Evolutionary conservation across 1,284 basidiomycete species (phyloP).

Genomic region (Cryptococcus sp.): DNA sequence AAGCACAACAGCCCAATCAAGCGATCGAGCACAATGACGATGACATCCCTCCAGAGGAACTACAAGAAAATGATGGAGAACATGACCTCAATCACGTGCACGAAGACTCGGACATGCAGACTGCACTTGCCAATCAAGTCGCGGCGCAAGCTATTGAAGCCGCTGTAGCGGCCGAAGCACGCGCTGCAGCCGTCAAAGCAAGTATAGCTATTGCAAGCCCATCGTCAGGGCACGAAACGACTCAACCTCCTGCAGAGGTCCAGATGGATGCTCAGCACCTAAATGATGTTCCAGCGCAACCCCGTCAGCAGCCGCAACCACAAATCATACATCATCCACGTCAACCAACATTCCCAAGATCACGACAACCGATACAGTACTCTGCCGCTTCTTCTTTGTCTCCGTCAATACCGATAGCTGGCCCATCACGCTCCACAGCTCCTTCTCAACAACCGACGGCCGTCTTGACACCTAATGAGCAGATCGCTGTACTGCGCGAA

Average conservation of each 20-base stretch:
- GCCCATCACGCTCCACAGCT: neutral
- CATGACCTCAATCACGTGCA: slow-evolving; percentile 8
- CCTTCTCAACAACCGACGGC: slow-evolving; percentile 3
- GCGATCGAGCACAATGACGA: neutral
- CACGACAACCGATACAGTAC: slow-evolving; percentile 1
- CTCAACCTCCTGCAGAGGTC: neutral
- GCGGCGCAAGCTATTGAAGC: slow-evolving; percentile 40
- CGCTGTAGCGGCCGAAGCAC: slow-evolving; percentile 25
- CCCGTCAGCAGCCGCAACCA: neutral
- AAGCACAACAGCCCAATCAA: neutral
- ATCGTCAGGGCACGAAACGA: neutral
- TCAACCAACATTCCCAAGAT: slow-evolving; percentile 23
- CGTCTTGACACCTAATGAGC: slow-evolving; percentile 22
- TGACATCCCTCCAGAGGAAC: neutral
- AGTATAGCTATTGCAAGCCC: neutral
- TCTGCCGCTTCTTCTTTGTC: slow-evolving; percentile 1
- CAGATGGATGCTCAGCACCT: too few species aligned
- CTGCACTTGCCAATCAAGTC: slow-evolving; percentile 40
- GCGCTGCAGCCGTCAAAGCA: slow-evolving; percentile 4
- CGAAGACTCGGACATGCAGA: slow-evolving; percentile 34
- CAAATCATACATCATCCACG: slow-evolving; percentile 13
- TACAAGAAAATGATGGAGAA: slow-evolving; percentile 3
- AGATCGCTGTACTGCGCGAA: slow-evolving; percentile 42
- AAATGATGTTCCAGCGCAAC: neutral
- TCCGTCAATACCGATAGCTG: neutral